These are phyloP conservation scores for Rhizodiscina lignyota DNA, from an alignment of 495 filamentous ascomycete genomes.

Conservation along the genomic window DNA sequence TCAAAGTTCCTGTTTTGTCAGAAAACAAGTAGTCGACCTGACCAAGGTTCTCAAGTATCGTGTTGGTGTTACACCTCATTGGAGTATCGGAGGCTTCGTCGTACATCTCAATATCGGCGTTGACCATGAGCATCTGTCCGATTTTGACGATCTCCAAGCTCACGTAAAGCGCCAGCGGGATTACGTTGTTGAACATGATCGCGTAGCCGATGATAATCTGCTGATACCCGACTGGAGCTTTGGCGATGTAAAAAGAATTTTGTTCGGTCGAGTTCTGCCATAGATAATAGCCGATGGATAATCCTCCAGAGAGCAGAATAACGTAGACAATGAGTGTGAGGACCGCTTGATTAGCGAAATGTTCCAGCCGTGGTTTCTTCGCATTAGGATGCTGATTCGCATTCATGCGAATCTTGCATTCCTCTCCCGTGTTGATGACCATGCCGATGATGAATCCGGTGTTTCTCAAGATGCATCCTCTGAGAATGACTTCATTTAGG, in stretches of 20 bases:
- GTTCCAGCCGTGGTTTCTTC: constrained; percentile 73
- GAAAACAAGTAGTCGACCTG: constrained; percentile 79
- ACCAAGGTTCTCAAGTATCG: constrained; percentile 78
- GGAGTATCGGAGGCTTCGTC: constrained; percentile 71
- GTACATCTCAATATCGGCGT: constrained; percentile 86
- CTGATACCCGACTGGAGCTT: constrained; percentile 49
- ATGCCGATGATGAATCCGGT: constrained; percentile 59
- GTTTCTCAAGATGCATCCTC: constrained; percentile 77
- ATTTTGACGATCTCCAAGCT: constrained; percentile 91
- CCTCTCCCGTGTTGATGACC: constrained; percentile 87
- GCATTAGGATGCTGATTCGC: constrained; percentile 83
- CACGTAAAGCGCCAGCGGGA: constrained; percentile 86
- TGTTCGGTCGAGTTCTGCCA: no score
- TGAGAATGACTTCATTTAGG: constrained; percentile 69
- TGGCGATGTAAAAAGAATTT: constrained; percentile 55
- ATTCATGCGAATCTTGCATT: constrained; percentile 98
- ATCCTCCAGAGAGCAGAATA: constrained; percentile 55
- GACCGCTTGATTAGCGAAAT: constrained; percentile 71
- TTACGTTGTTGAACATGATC: constrained; percentile 91
- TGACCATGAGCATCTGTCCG: constrained; percentile 64
- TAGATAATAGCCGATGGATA: no score
- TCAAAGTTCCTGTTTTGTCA: constrained; percentile 84
- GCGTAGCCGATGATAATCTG: constrained; percentile 74
- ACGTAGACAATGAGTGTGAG: constrained; percentile 70
- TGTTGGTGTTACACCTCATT: constrained; percentile 80